Evolutionary conservation across 257 asterid genomes (phyloP), one percentile per base, ranked within the genome.

Genomic region (Solanum tarapatanum): DNA sequence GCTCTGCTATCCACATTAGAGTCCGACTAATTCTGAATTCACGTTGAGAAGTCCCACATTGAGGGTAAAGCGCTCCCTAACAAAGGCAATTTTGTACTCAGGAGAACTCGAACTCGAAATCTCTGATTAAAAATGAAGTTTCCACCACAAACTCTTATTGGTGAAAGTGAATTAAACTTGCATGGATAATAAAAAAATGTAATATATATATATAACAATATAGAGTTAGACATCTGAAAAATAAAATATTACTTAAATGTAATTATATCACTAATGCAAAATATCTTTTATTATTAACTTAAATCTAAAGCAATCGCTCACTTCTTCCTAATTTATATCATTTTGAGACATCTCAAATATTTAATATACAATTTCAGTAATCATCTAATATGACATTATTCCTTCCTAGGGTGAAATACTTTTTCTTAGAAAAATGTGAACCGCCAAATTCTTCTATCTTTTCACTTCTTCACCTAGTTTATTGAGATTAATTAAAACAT

Each of bases 61-160:
- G 0, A 2, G 3, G 21, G 8, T 16, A 6, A 51, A 51, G 0
- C 4, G 8, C n/a, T 51, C 0, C 1, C 9, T 17, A 51, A 51
- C 1, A 51, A 51, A 51, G n/a, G 0, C 1, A 8, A 16, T 3
- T 51, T 16, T 8, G 3, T 51, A 51, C n/a, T 51, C 9, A 51
- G 2, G 23, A 1, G 3, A 17, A 51, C 2, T 17, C 62, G 1
- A 16, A 51, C 1, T 16, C 62, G 0, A 17, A 51, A 51, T 17
- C 4, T 51, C 2, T 17, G 8, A 0, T 51, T 51, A 51, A 51
- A 2, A 0, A 14, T 48, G 58, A 45, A 45, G 58, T 45, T 45
- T 45, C 19, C 58, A 5, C 4, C 1, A 51, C 23, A 51, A 51
- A 16, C 23, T 51, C 23, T 16, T 16, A 2, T 16, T 16, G 60